Base-by-base conservation (phyloP, 306 rosid species). In the Vachellia pachyceras region DNA sequence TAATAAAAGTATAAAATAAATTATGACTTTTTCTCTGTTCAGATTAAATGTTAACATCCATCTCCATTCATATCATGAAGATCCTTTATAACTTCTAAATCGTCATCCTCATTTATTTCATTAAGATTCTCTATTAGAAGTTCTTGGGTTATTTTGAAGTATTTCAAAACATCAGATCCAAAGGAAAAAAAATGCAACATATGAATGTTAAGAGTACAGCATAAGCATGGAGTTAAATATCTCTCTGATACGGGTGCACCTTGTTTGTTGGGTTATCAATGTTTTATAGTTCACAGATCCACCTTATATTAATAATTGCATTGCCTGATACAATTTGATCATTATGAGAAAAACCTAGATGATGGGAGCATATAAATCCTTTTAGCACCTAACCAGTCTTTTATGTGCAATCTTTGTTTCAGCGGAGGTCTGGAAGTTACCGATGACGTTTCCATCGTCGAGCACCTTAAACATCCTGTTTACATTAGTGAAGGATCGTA, bases 391-490 rank as follows among this genome's bases (percentile, higher is more conserved):
- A 74, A 79, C 69, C 47, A 33, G 42, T 74, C 65, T 73, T 55
- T n/a, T 68, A 29, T 63, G 71, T 20, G 54, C 74, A 69, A 84
- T 60, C 68, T 78, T 75, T 29, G 40, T 73, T 76, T 14, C 94
- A 95, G 99, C 39, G 92, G 88, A 82, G 96, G 94, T 23, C 91
- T 95, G 42, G 99, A 93, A 86, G 99, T 95, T 80, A 95, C 99
- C 0, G 99, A 95, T 54, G 99, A 95, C 10, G 99, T 95, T 33
- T 95, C 99, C 58, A 95, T 95, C 5, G 96, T 95, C 3, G 98
- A 95, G 87, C 88, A 93, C 88, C 92, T 93, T 52, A 80, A 87
- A 74, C 96, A 91, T 82, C 97, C 98, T 17, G 99, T 95, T 73
- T 92, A 81, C 61, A 89, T 95, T 54, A 91, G 97, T 1, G 90